These are phyloP conservation scores for Eucalyptus sp. DNA, from an alignment of 345 rosid species.

Conservation along the genomic window DNA sequence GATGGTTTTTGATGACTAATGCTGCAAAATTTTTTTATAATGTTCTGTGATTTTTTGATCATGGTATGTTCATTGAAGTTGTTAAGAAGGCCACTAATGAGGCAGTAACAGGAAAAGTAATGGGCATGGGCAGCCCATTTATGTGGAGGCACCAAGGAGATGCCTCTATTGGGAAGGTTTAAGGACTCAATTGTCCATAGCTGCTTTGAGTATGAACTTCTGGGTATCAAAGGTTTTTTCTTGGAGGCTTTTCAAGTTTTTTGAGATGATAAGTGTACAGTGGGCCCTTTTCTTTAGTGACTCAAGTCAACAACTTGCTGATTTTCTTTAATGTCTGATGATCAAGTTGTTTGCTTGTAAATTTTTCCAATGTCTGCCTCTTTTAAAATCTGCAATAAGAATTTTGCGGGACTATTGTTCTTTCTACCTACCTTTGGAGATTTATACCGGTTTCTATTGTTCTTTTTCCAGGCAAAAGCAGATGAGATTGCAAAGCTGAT, in stretches of 20 bases:
- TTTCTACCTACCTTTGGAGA: neutral
- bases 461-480: constrained; percentile 77
- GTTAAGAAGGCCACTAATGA: neutral
- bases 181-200: neutral
- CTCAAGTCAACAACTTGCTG: neutral
- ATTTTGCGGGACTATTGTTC: neutral
- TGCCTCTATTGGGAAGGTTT: neutral
- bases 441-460: neutral
- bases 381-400: neutral
- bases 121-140: neutral
- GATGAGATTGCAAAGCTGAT: constrained; percentile 93
- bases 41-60: neutral
- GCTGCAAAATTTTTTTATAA: neutral
- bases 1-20: neutral
- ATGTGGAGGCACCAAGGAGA: neutral
- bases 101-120: neutral
- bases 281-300: neutral
- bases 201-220: neutral
- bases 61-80: neutral
- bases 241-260: neutral
- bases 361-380: neutral
- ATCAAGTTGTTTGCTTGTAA: neutral
- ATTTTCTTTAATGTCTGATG: neutral
- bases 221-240: neutral
- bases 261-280: neutral